Conservation (phyloP, 495 filamentous ascomycete species). For the Penicillium chermesinum region DNA sequence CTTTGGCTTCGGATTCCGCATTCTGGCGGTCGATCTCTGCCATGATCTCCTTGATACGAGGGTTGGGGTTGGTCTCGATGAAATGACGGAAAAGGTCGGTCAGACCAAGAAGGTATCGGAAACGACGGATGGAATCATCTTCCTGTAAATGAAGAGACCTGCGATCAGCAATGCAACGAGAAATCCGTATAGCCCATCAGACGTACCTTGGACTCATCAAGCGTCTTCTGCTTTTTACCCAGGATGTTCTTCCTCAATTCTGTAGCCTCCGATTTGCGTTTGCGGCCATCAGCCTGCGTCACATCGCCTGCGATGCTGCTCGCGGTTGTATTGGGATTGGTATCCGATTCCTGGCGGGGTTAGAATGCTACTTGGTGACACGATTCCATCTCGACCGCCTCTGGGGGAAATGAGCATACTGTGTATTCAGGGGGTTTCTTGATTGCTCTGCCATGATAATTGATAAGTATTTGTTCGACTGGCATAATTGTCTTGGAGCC, state of each 20-base stretch:
- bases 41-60: constrained; percentile 85
- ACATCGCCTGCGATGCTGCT: constrained; percentile 79
- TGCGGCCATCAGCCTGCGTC: constrained; percentile 65
- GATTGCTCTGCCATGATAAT: constrained; percentile 49
- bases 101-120: constrained; percentile 90
- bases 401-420: constrained; percentile 29
- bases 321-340: constrained; percentile 84
- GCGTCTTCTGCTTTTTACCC: constrained; percentile 85
- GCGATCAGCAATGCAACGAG: constrained; percentile 1
- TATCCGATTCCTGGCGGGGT: constrained; percentile 70
- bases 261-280: constrained; percentile 76
- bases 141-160: constrained; percentile 56
- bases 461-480: background rate
- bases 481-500: too few species aligned
- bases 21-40: constrained; percentile 90
- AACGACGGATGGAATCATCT: constrained; percentile 91
- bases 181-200: background rate
- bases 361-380: constrained; percentile 1
- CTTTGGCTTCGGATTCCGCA: constrained; percentile 61
- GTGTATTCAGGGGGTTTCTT: constrained; percentile 83
- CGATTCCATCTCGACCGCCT: background rate
- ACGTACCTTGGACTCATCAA: constrained; percentile 86
- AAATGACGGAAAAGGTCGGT: constrained; percentile 99
- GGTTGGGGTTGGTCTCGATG: constrained; percentile 94
- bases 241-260: constrained; percentile 84